A percentile compares a stretch with the other conserved stretches of the same genome.
Evolutionary conservation across 352 stramenopile genomes (phyloP).

Genomic region (Globisporangium iwayamae): DNA sequence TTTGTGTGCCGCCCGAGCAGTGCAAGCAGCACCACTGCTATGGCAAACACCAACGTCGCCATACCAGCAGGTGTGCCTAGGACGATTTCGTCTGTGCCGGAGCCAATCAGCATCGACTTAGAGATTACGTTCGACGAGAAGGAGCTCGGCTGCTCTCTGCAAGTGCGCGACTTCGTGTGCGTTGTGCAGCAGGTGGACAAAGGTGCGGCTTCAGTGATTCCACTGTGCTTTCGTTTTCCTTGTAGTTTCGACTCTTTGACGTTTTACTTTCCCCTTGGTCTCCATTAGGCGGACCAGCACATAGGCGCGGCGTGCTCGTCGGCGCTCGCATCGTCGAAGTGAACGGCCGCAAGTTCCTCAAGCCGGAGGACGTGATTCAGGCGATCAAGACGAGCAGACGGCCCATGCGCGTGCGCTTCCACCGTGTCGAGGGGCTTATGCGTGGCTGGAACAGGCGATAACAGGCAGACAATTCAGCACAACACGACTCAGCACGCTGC

Average conservation of each 20-base stretch:
- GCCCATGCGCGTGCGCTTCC: constrained; percentile 61
- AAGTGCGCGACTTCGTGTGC: constrained; percentile 47
- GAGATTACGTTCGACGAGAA: constrained; percentile 53
- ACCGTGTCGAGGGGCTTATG: constrained; percentile 79
- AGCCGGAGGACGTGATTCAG: constrained; percentile 43
- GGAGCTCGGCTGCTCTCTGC: constrained; percentile 59
- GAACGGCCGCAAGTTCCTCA: constrained; percentile 50
- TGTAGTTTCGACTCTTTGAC: neutral
- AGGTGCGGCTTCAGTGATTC: constrained; percentile 15
- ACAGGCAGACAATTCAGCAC: neutral
- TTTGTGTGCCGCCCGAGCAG: constrained; percentile 50
- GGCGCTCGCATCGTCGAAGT: constrained; percentile 63
- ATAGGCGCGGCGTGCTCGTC: constrained; percentile 55
- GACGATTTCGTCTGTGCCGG: constrained; percentile 53
- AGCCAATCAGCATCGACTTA: constrained; percentile 54
- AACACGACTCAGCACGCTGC: neutral
- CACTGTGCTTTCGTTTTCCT: neutral
- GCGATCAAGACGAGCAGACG: constrained; percentile 50
- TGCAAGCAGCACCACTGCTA: neutral
- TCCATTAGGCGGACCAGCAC: constrained; percentile 39
- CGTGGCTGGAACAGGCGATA: constrained; percentile 42
- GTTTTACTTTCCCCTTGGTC: neutral
- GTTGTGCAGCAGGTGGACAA: constrained; percentile 58
- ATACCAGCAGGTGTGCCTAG: neutral
- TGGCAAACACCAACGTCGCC: neutral